Evolutionary conservation across 225 moss, liverwort and hornwort genomes (phyloP).

Genomic region (Climacium dendroides): DNA sequence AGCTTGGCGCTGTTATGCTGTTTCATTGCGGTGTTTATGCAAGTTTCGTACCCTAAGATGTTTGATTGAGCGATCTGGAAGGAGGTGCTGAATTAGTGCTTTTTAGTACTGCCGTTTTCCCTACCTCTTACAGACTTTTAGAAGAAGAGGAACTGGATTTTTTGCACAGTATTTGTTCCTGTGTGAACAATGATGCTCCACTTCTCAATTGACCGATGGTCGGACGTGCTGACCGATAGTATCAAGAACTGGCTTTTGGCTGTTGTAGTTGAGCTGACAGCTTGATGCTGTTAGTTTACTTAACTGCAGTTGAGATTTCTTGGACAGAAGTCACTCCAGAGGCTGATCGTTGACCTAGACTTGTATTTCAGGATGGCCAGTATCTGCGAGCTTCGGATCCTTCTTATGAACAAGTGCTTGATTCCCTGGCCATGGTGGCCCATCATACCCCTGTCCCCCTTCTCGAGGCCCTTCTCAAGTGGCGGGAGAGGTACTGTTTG

Average conservation of each 20-base stretch:
- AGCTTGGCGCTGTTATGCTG: not conserved
- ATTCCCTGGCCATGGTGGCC: conserved; percentile 97
- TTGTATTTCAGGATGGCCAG: conserved; percentile 80
- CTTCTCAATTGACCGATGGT: not conserved
- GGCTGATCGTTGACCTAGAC: conserved; percentile 1
- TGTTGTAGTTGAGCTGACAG: not conserved
- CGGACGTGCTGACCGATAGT: not conserved
- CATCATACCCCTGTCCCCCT: conserved; percentile 94
- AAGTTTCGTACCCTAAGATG: not conserved
- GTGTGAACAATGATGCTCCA: not conserved
- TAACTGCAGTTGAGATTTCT: not conserved
- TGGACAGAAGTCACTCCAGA: not conserved
- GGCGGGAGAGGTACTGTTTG: conserved; percentile 77
- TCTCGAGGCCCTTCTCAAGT: conserved; percentile 89
- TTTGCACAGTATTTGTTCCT: not conserved
- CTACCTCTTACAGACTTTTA: not conserved
- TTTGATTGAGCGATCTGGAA: not conserved
- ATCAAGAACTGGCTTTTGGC: not conserved
- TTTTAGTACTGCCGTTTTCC: not conserved
- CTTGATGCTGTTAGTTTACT: not conserved
- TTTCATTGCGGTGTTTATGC: not conserved
- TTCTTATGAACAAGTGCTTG: conserved; percentile 96
- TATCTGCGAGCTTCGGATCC: conserved; percentile 97
- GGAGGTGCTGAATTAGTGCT: not conserved
- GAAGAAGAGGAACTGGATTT: not conserved